Percentiles rank a stretch among this genome's conserved stretches.
These are phyloP conservation scores for Piper longum DNA, from an alignment of 164 flowering plant genomes.

Conservation along the genomic window DNA sequence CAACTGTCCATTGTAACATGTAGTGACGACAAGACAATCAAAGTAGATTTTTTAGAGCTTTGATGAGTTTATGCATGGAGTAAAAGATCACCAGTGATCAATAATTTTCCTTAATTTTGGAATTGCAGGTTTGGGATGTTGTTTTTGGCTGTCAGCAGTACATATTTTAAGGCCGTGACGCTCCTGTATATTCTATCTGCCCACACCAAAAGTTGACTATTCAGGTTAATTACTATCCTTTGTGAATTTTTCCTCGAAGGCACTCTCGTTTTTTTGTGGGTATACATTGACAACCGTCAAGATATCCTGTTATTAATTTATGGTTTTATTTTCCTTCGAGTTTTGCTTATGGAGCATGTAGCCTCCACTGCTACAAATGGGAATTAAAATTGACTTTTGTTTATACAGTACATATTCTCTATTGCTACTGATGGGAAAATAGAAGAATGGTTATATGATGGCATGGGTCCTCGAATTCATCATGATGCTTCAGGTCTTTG, in stretches of 20 bases:
- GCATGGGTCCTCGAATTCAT: conserved; percentile 59
- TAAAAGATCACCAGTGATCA: neutral
- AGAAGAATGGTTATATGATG: conserved; percentile 73
- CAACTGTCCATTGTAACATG: conserved; percentile 52
- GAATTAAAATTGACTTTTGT: neutral
- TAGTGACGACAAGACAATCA: conserved; percentile 59
- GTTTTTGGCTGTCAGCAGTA: conserved; percentile 33
- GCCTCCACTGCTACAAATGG: too few relatives aligned
- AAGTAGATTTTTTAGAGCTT: conserved; percentile 20
- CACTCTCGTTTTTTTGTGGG: neutral
- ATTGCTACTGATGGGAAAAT: conserved; percentile 73
- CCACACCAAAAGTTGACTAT: conserved; percentile 58
- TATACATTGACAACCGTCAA: neutral
- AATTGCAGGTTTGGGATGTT: conserved; percentile 50
- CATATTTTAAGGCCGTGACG: conserved; percentile 62
- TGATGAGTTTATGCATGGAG: neutral
- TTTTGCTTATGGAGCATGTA: too few relatives aligned
- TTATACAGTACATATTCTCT: conserved; percentile 54
- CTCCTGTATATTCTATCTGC: conserved; percentile 66
- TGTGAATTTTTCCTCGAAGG: neutral
- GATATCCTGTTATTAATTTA: neutral
- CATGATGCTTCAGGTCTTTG: conserved; percentile 78
- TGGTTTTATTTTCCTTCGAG: neutral
- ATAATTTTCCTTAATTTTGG: neutral
- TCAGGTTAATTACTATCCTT: conserved; percentile 25